Evolutionary conservation across 2,329 filamentous ascomycete species (phyloP), one percentile per base, ranked within the genome.

Genomic region (Paraconiothyrium brasiliense): DNA sequence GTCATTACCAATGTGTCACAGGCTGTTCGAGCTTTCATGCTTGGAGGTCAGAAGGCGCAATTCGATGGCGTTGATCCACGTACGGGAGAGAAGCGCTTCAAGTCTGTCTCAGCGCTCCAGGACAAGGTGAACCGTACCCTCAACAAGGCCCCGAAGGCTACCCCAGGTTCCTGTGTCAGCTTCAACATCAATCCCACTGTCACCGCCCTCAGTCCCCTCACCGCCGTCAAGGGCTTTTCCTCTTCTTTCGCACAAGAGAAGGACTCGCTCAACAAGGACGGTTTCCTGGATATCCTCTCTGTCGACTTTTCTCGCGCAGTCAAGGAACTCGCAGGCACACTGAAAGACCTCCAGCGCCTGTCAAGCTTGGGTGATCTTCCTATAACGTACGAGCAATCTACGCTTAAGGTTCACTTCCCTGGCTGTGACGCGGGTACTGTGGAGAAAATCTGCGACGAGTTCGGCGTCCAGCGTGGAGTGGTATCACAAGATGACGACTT

Each of bases 1-100:
- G 93, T 98, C 50, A 87, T 98, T 55, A 91, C 95, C 78, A 97
- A 97, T 79, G 94, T 97, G n/a, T 97, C 93, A 13, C 90, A 93
- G 70, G 95, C 93, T 5, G 90, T 98, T 73, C 89, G 95, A 57
- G 94, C 93, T 13, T 97, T 99, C 80, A 90, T 92, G 81, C 85
- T 97, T n/a, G 93, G 92, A 0, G 95, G 95, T 0, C 89, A 97
- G 73, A 95, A 94, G 77, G 90, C 91, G 10, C 91, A 92, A 60
- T 97, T 94, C 71, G 92, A 97, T 76, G 94, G 94, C 13, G 78
- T 90, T 47, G 89, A 90, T 58, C 79, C 87, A 16, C 74, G 73
- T 35, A 88, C 85, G 11, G 94, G 94, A 48, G 89, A 94, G 79
- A 91, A 91, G 80, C 86, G 87, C 62, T 97, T 93, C 83, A 90